Evolutionary conservation across 169 alveolate genomes (phyloP).

Genomic region (Haemoproteus tartakovskyi): DNA sequence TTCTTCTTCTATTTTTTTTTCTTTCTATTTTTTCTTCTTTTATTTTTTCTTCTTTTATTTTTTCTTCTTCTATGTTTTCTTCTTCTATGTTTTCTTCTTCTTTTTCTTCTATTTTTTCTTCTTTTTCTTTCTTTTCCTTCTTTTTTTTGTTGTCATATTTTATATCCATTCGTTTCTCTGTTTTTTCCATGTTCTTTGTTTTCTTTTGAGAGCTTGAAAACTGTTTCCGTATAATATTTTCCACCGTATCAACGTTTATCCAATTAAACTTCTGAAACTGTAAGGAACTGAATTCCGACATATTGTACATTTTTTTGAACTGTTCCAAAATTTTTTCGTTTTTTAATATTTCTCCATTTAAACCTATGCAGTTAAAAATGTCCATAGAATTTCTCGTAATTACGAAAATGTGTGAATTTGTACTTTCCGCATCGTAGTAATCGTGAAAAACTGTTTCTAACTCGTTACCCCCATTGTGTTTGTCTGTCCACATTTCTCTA

Average conservation of each 20-base stretch:
- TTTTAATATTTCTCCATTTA: constrained; percentile 62
- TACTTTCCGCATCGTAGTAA: constrained; percentile 51
- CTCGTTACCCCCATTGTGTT: background rate
- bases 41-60: background rate
- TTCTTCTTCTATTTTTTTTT: too few relatives aligned
- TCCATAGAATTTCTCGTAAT: constrained; percentile 45
- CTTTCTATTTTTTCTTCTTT: background rate
- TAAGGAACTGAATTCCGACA: constrained; percentile 9
- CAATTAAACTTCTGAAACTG: too few relatives aligned
- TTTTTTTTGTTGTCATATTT: background rate
- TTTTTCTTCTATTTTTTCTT: background rate
- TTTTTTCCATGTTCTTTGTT: too few relatives aligned
- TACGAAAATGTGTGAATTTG: constrained; percentile 17
- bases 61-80: too few relatives aligned
- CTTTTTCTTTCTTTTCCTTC: background rate
- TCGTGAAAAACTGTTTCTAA: constrained; percentile 5
- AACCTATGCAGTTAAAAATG: constrained; percentile 43
- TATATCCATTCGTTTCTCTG: background rate
- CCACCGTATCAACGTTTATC: constrained; percentile 2
- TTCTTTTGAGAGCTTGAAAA: background rate
- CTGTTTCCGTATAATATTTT: background rate
- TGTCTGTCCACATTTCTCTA: background rate
- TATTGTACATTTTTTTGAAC: constrained; percentile 43
- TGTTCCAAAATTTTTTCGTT: constrained; percentile 36
- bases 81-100: background rate